Conservation (phyloP, 345 rosid species). For the Firmiana major region DNA sequence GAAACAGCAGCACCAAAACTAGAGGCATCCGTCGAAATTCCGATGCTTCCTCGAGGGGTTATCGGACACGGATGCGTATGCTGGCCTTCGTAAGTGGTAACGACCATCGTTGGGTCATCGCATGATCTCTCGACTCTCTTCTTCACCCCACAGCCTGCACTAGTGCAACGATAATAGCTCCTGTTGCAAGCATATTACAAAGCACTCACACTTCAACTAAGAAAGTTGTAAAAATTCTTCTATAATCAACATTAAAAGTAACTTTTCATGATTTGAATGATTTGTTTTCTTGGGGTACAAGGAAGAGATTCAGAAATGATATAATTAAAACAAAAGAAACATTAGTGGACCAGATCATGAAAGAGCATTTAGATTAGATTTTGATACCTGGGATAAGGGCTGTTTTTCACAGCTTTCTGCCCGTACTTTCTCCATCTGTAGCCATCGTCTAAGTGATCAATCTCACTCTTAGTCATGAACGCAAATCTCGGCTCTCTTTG, state of each 20-base stretch:
- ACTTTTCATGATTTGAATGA: neutral
- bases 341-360: neutral
- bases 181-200: conserved; percentile 35
- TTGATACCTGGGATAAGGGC: conserved; percentile 88
- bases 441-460: conserved; percentile 96
- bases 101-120: conserved; percentile 69
- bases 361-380: neutral
- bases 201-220: neutral
- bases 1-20: conserved; percentile 18
- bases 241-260: neutral
- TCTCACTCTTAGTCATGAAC: conserved; percentile 93
- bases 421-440: conserved; percentile 99
- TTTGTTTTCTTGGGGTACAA: neutral
- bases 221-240: neutral
- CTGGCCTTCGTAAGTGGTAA: conserved; percentile 96
- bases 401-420: conserved; percentile 95
- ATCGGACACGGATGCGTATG: conserved; percentile 75
- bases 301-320: neutral
- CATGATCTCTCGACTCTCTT: conserved; percentile 96
- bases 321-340: neutral
- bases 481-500: conserved; percentile 86
- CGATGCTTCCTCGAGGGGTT: conserved; percentile 63
- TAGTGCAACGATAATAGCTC: conserved; percentile 99
- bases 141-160: conserved; percentile 88
- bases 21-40: conserved; percentile 30